phyloP scores from a whole-genome alignment of 257 asterid genomes.

The Nicotiana noctiflora region DNA sequence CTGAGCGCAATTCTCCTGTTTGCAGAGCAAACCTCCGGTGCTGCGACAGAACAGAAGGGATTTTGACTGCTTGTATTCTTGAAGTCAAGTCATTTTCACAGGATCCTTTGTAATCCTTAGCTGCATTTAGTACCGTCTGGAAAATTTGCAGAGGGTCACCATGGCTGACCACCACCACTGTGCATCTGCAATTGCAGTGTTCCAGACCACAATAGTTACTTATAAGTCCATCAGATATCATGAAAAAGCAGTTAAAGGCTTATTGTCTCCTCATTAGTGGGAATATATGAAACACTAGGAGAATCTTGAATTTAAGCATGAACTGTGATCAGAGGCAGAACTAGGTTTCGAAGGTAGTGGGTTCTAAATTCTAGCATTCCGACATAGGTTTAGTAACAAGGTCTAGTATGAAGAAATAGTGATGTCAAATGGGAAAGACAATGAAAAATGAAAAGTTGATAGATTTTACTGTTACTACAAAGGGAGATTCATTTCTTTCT shows the following conservation, averaged over 20 bases:
- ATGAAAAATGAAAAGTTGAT: no score
- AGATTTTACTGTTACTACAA: no score
- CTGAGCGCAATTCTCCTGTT: slow-evolving; percentile 75
- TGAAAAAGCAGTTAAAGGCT: background rate
- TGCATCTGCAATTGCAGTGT: slow-evolving; percentile 40
- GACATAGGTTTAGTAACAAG: no score
- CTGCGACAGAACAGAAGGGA: slow-evolving; percentile 59
- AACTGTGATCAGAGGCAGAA: no score
- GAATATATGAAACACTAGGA: background rate
- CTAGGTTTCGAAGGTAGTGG: no score
- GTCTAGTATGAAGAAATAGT: no score
- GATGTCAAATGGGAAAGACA: no score
- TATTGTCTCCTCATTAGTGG: background rate
- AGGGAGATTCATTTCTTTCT: no score
- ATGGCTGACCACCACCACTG: slow-evolving; percentile 76
- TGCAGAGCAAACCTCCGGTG: slow-evolving; percentile 66
- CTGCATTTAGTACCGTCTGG: slow-evolving; percentile 63
- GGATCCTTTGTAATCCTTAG: slow-evolving; percentile 22
- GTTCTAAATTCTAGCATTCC: no score
- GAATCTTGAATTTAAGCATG: background rate
- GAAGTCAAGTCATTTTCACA: slow-evolving; percentile 33
- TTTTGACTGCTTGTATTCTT: slow-evolving; percentile 44
- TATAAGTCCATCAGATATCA: background rate
- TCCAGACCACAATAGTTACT: background rate
- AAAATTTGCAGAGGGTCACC: slow-evolving; percentile 97